Percentiles rank a stretch among this genome's conserved stretches.
Evolutionary conservation across 2,329 filamentous ascomycete species (phyloP).

Genomic region (Epichloe gansuensis): DNA sequence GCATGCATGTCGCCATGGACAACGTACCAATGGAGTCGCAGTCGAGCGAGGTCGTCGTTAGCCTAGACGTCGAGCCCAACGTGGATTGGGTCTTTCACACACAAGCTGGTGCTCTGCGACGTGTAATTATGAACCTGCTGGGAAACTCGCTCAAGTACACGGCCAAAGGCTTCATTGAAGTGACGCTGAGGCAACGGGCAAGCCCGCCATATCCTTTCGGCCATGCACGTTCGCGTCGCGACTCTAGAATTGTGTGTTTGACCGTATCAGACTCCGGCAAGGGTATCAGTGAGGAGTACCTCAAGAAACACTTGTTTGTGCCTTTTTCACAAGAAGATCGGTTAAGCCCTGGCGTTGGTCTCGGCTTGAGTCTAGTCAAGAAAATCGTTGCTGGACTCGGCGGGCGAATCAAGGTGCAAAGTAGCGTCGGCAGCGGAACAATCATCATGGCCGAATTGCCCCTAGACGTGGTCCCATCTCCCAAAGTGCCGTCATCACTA

Average conservation of each 20-base stretch:
- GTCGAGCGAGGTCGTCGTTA: conserved; percentile 11
- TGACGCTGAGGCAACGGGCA: conserved; percentile 15
- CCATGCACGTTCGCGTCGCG: background rate
- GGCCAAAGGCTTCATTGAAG: conserved; percentile 15
- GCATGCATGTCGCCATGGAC: conserved; percentile 31
- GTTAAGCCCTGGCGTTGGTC: conserved; percentile 46
- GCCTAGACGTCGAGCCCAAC: conserved; percentile 28
- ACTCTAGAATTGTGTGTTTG: conserved; percentile 19
- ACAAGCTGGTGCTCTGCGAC: conserved; percentile 37
- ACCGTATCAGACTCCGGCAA: conserved; percentile 51
- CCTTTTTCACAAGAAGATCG: conserved; percentile 54
- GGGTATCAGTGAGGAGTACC: conserved; percentile 52
- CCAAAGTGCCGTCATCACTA: background rate
- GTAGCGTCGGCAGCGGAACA: conserved; percentile 24
- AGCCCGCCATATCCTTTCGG: background rate
- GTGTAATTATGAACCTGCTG: conserved; percentile 51
- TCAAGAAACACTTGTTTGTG: conserved; percentile 47
- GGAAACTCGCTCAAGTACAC: conserved; percentile 55
- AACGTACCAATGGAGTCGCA: conserved; percentile 7
- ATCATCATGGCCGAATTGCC: conserved; percentile 22
- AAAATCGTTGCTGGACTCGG: conserved; percentile 45
- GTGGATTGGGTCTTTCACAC: conserved; percentile 47
- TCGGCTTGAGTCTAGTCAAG: conserved; percentile 54
- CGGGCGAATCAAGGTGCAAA: conserved; percentile 48
- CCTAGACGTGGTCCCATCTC: conserved; percentile 7